Evolutionary conservation across 192 early-diverging fungal genomes (phyloP).

Genomic region (Kappamyces sp.): DNA sequence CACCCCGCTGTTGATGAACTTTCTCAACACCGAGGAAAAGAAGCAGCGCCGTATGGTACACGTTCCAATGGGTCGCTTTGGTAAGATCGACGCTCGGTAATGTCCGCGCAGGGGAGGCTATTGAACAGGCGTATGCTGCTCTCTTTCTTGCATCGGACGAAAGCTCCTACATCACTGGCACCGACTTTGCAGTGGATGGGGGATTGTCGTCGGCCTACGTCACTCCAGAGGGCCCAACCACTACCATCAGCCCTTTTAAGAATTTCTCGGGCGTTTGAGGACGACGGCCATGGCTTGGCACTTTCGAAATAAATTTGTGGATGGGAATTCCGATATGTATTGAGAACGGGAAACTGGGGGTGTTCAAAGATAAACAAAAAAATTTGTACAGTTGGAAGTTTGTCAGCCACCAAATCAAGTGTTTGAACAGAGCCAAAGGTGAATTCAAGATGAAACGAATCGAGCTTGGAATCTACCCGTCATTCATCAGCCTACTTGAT

Average conservation of each 20-base stretch:
- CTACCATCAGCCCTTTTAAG: slow-evolving; percentile 14
- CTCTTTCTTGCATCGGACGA: slow-evolving; percentile 83
- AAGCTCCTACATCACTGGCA: slow-evolving; percentile 69
- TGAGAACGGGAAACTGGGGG: too few species aligned
- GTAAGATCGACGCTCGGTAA: slow-evolving; percentile 26
- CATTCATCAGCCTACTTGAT: too few species aligned
- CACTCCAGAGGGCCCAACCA: slow-evolving; percentile 29
- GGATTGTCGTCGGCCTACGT: slow-evolving; percentile 67
- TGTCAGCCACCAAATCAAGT: too few species aligned
- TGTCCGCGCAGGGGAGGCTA: slow-evolving; percentile 59
- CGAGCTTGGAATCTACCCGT: too few species aligned
- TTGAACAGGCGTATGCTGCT: slow-evolving; percentile 75
- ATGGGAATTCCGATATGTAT: too few species aligned
- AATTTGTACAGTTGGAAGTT: too few species aligned
- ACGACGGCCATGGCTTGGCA: not conserved
- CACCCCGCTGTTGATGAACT: slow-evolving; percentile 77
- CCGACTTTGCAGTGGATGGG: slow-evolving; percentile 77
- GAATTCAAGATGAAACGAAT: too few species aligned
- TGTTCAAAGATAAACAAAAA: too few species aligned
- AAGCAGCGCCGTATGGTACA: slow-evolving; percentile 72
- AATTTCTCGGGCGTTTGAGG: slow-evolving; percentile 30
- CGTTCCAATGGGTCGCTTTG: slow-evolving; percentile 78
- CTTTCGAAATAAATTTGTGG: too few species aligned
- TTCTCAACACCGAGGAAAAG: slow-evolving; percentile 78
- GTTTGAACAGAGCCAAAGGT: too few species aligned